Percentiles rank a stretch among this genome's conserved stretches.
phyloP scores from a whole-genome alignment of 495 filamentous ascomycete genomes.

The Neurospora pannonica region DNA sequence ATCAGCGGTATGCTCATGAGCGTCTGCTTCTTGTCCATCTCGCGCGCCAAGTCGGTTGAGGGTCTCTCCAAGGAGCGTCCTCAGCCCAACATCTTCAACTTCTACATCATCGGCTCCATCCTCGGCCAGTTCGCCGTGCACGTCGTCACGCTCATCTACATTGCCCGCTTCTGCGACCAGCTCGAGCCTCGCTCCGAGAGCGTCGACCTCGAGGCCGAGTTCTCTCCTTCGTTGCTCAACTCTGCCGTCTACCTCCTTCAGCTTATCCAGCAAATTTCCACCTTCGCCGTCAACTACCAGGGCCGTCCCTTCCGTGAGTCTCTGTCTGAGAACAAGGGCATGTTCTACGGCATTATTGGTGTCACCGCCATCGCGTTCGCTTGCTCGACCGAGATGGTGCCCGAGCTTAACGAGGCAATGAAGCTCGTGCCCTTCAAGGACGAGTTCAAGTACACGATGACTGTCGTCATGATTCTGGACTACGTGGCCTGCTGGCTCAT shows the following conservation, averaged over 20 bases:
- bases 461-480: constrained; percentile 76
- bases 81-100: constrained; percentile 97
- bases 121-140: constrained; percentile 97
- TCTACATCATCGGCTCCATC: constrained; percentile 96
- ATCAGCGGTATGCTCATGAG: constrained; percentile 99
- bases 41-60: constrained; percentile 89
- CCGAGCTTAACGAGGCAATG: constrained; percentile 90
- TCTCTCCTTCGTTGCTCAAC: constrained; percentile 89
- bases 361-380: constrained; percentile 87
- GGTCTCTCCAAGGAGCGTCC: constrained; percentile 92
- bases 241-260: constrained; percentile 95
- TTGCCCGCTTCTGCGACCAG: constrained; percentile 76
- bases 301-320: constrained; percentile 95
- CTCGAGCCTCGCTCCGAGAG: constrained; percentile 65
- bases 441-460: constrained; percentile 86
- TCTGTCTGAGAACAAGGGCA: constrained; percentile 88
- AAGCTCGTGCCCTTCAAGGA: constrained; percentile 83
- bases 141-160: constrained; percentile 87
- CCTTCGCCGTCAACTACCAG: constrained; percentile 99
- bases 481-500: constrained; percentile 82
- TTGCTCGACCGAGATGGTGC: constrained; percentile 92
- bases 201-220: constrained; percentile 91
- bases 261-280: constrained; percentile 98
- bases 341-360: constrained; percentile 92
- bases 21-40: constrained; percentile 97